These are phyloP conservation scores for Gossypium longicalyx DNA, from an alignment of 345 rosid species.

Conservation along the genomic window DNA sequence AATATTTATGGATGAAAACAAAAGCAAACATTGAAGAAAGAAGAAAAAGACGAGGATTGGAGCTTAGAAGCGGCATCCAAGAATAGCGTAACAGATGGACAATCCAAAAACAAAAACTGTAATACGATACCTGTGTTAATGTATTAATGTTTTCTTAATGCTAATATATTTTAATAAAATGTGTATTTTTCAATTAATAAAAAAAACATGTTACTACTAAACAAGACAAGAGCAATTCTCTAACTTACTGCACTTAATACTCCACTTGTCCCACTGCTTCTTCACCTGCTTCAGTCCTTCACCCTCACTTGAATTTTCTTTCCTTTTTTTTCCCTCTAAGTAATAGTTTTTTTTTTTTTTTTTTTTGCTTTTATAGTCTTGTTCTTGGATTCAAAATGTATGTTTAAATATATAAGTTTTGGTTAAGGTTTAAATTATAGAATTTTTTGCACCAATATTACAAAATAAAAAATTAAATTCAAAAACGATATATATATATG, in stretches of 20 bases:
- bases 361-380: too few relatives aligned
- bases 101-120: neutral
- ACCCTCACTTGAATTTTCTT: neutral
- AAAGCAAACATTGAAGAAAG: conserved; percentile 31
- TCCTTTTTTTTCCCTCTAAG: neutral
- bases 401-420: too few relatives aligned
- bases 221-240: conserved; percentile 10
- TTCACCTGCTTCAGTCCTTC: neutral
- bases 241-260: neutral
- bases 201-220: neutral
- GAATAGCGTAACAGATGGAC: conserved; percentile 24
- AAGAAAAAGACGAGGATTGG: conserved; percentile 43
- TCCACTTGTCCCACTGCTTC: neutral
- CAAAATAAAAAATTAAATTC: too few relatives aligned
- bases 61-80: conserved; percentile 36
- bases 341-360: too few relatives aligned
- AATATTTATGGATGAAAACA: too few relatives aligned
- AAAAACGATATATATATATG: too few relatives aligned
- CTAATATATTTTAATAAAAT: neutral
- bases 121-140: neutral
- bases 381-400: too few relatives aligned
- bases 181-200: neutral
- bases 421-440: too few relatives aligned
- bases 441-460: too few relatives aligned
- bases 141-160: too few relatives aligned